Evolutionary conservation across 352 stramenopile genomes (phyloP).

Genomic region (Globisporangium nodosum): DNA sequence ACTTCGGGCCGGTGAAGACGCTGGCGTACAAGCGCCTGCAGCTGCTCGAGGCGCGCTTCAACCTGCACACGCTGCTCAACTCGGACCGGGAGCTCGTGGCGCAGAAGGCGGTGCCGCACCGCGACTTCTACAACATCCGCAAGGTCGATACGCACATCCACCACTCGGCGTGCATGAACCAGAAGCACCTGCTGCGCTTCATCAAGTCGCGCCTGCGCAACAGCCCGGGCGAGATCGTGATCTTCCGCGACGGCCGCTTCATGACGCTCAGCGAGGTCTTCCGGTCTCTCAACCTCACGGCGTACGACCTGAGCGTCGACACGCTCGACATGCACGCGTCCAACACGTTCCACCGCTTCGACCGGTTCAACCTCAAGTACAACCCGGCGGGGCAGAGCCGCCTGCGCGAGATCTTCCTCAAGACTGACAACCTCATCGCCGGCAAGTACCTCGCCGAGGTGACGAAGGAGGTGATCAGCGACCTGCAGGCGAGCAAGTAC

Average conservation of each 20-base stretch:
- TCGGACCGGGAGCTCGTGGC: constrained; percentile 91
- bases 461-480: constrained; percentile 91
- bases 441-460: constrained; percentile 95
- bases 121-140: constrained; percentile 98
- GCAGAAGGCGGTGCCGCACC: constrained; percentile 95
- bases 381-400: constrained; percentile 93
- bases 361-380: constrained; percentile 99
- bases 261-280: constrained; percentile 96
- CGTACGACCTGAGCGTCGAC: constrained; percentile 98
- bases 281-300: constrained; percentile 90
- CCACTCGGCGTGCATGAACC: constrained; percentile 95
- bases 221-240: constrained; percentile 91
- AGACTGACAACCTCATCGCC: constrained; percentile 97
- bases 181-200: constrained; percentile 93
- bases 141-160: constrained; percentile 99
- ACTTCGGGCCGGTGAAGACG: constrained; percentile 84
- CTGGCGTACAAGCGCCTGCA: constrained; percentile 85
- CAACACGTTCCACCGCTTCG: constrained; percentile 99
- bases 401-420: constrained; percentile 98
- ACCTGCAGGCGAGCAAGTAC: constrained; percentile 91
- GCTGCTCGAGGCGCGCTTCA: constrained; percentile 91
- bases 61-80: constrained; percentile 96
- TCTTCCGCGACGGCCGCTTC: constrained; percentile 93
- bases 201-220: constrained; percentile 82
- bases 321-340: constrained; percentile 99